Evolutionary conservation across 2,329 filamentous ascomycete genomes (phyloP).

Genomic region (Penicillium sumatraense): DNA sequence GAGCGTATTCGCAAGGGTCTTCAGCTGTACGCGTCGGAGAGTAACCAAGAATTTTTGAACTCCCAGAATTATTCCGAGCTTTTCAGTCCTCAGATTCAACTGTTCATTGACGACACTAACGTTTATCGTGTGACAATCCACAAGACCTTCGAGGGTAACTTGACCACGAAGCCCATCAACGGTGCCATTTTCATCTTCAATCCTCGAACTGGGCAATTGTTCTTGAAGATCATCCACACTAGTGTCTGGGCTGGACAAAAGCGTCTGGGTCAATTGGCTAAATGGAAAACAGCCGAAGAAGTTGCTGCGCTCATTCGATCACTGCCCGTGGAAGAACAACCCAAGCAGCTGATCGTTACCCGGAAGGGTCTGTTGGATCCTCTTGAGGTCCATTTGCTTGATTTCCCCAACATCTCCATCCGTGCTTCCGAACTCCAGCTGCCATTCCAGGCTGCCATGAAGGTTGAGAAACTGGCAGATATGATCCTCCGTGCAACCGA

Average conservation of each 20-base stretch:
- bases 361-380: constrained; percentile 96
- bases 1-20: constrained; percentile 98
- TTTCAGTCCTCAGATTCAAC: constrained; percentile 97
- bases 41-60: constrained; percentile 98
- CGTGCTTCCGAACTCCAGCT: constrained; percentile 94
- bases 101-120: constrained; percentile 99
- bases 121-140: constrained; percentile 99
- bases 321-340: constrained; percentile 94
- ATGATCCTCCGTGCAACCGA: constrained; percentile 98
- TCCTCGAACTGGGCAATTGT: constrained; percentile 94
- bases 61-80: constrained; percentile 99
- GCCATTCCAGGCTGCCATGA: constrained; percentile 99
- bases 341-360: constrained; percentile 97
- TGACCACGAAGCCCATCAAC: constrained; percentile 99
- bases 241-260: constrained; percentile 99
- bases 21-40: constrained; percentile 96
- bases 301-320: constrained; percentile 96
- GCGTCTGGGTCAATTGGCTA: constrained; percentile 95
- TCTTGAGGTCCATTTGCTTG: constrained; percentile 92
- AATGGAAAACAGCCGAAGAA: constrained; percentile 99
- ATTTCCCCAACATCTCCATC: constrained; percentile 99
- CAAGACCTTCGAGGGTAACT: constrained; percentile 98
- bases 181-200: constrained; percentile 99
- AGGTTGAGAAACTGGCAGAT: constrained; percentile 98
- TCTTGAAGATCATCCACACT: constrained; percentile 99